These are phyloP conservation scores for Hypsizygus ulmarius DNA, from an alignment of 1,284 basidiomycete genomes.

Conservation along the genomic window DNA sequence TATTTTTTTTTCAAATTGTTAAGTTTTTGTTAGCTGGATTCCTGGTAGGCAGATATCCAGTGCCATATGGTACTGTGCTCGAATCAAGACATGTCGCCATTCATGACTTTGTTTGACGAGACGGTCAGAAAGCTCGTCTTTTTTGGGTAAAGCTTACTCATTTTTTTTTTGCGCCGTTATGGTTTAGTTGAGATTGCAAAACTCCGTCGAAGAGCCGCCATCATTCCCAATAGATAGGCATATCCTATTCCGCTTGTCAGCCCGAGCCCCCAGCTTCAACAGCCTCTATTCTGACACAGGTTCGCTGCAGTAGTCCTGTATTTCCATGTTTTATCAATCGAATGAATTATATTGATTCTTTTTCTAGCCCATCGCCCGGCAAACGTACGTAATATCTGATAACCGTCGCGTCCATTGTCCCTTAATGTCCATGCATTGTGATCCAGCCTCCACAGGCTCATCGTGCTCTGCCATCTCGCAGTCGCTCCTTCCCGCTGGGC, in stretches of 20 bases:
- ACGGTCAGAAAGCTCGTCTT: slow-evolving; percentile 39
- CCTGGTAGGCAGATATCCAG: slow-evolving; percentile 47
- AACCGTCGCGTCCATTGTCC: slow-evolving; percentile 12
- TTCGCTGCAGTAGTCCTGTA: slow-evolving; percentile 14
- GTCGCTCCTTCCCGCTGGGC: slow-evolving; percentile 32
- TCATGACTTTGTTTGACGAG: slow-evolving; percentile 51
- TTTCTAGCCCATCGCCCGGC: slow-evolving; percentile 15
- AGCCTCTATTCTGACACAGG: slow-evolving; percentile 19
- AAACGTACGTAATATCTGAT: slow-evolving; percentile 26
- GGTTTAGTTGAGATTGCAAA: slow-evolving; percentile 42
- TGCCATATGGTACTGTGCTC: slow-evolving; percentile 57
- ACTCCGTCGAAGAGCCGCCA: slow-evolving; percentile 33
- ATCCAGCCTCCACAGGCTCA: slow-evolving; percentile 18
- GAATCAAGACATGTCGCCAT: slow-evolving; percentile 40
- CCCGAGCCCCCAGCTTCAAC: slow-evolving; percentile 15
- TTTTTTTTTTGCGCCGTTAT: slow-evolving; percentile 12
- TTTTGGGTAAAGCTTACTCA: slow-evolving; percentile 7
- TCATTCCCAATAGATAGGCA: slow-evolving; percentile 31
- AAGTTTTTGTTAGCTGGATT: slow-evolving; percentile 11
- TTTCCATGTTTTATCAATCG: slow-evolving; percentile 1
- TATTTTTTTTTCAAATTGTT: slow-evolving; percentile 20
- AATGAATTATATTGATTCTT: slow-evolving; percentile 5
- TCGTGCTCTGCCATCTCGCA: slow-evolving; percentile 24
- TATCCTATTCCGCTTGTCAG: slow-evolving; percentile 33
- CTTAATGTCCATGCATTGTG: slow-evolving; percentile 12